These are phyloP conservation scores for Cornus controversa DNA, from an alignment of 148 eudicot genomes.

Conservation along the genomic window DNA sequence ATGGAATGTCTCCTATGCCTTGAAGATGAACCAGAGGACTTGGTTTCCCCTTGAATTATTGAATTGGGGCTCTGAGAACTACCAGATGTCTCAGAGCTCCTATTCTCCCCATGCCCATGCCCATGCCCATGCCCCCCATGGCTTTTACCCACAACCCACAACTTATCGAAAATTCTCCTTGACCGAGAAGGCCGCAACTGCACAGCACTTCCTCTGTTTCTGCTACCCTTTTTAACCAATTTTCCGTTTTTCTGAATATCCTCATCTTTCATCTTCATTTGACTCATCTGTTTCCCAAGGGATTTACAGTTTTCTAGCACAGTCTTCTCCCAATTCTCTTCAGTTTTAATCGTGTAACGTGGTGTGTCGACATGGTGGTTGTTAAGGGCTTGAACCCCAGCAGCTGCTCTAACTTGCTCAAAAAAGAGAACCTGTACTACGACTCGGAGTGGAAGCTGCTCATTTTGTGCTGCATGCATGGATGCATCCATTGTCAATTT, in stretches of 20 bases:
- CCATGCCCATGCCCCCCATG: conserved; percentile 28
- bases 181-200: conserved; percentile 83
- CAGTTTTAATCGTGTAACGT: conserved; percentile 32
- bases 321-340: conserved; percentile 51
- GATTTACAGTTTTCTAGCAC: conserved; percentile 42
- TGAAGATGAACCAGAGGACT: conserved; percentile 50
- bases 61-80: conserved; percentile 81
- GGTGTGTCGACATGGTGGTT: conserved; percentile 31
- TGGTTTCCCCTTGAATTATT: conserved; percentile 53
- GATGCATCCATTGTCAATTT: conserved; percentile 64
- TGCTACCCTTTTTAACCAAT: conserved; percentile 37
- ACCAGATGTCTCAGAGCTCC: conserved; percentile 78
- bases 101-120: conserved; percentile 52
- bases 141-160: conserved; percentile 71
- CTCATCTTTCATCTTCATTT: conserved; percentile 44
- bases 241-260: conserved; percentile 34
- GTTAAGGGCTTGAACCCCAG: conserved; percentile 32
- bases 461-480: conserved; percentile 86
- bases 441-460: conserved; percentile 71
- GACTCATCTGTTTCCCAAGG: conserved; percentile 48
- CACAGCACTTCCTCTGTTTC: conserved; percentile 44
- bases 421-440: conserved; percentile 77
- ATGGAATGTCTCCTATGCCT: conserved; percentile 67
- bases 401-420: conserved; percentile 67
- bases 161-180: conserved; percentile 71